These are phyloP conservation scores for Neurospora sp. DNA, from an alignment of 2,329 filamentous ascomycete genomes.

Conservation along the genomic window DNA sequence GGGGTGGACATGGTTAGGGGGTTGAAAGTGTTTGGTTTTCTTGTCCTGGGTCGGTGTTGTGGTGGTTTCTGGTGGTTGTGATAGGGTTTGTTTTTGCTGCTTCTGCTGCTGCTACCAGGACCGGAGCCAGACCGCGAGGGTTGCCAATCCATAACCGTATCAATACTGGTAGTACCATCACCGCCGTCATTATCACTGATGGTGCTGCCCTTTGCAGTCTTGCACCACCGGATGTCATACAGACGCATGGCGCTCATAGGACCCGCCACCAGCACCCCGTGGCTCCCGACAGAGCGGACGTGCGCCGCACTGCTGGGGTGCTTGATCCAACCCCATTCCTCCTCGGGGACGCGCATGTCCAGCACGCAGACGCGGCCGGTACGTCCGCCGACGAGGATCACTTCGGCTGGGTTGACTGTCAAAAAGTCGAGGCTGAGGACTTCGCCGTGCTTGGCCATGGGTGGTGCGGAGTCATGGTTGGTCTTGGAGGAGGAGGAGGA, in stretches of 20 bases:
- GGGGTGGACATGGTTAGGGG: not conserved
- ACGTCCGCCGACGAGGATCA: constrained; percentile 43
- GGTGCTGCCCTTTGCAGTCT: not conserved
- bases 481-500: not conserved
- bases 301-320: constrained; percentile 29
- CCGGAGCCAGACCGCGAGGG: not conserved
- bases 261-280: constrained; percentile 44
- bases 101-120: not conserved
- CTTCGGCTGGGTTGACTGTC: constrained; percentile 25
- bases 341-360: constrained; percentile 31
- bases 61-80: not conserved
- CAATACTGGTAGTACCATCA: not conserved
- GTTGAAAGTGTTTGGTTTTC: not conserved
- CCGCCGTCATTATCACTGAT: not conserved
- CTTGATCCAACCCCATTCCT: constrained; percentile 20
- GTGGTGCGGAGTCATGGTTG: constrained; percentile 1
- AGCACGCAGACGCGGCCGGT: constrained; percentile 34
- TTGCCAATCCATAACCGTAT: not conserved
- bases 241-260: constrained; percentile 38
- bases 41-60: not conserved
- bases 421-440: constrained; percentile 42
- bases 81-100: not conserved
- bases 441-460: constrained; percentile 22
- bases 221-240: constrained; percentile 44
- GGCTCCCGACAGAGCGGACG: constrained; percentile 35